Base-by-base conservation (phyloP, 257 asterid genomes). In the Capsicum baccatum region DNA sequence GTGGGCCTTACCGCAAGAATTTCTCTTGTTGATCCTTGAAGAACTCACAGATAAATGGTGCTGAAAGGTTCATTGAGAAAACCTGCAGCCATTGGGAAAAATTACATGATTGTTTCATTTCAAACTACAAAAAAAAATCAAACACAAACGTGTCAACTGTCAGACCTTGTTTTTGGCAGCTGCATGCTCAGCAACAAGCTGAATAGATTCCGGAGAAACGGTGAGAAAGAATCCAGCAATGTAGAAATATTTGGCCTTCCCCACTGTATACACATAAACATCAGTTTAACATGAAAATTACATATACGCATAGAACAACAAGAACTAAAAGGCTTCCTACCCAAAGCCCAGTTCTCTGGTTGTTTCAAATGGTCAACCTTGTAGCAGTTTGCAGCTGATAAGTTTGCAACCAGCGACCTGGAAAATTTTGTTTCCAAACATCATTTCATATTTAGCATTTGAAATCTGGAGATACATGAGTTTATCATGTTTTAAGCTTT, bases 201-300 rank as follows among this genome's bases (percentile, higher is more conserved):
- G 44, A 88, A 97, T 94, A 76, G 99, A 97, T 59, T 97, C 99
- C 2, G 98, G 98, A 88, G 99, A 97, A 90, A 97, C 99, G 0
- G 98, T 93, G 89, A 94, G 98, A 87, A 97, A 97, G 83, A 97
- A 95, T 84, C 99, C 99, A 17, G 99, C 99, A 83, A 95, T 93
- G 74, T 95, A 95, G 92, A 76, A 87, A 92, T 91, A 92, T 89
- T 95, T 94, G 90, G 99, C 99, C 95, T 95, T 94, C 74, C 95
- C 99, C 86, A 97, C 99, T 97, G 63, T 14, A 92, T 84, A 47
- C 35, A 86, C 84, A 79, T 26, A 83, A 12, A 8, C 55, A 83
- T 86, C 44, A 83, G 84, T 64, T 63, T 17, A 78, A 14, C 63
- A 76, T 76, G 47, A 76, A 76, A 76, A 26, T 33, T 54, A 54